phyloP scores from a whole-genome alignment of 2,329 filamentous ascomycete genomes.

The Atkinsonella hypoxylon region DNA sequence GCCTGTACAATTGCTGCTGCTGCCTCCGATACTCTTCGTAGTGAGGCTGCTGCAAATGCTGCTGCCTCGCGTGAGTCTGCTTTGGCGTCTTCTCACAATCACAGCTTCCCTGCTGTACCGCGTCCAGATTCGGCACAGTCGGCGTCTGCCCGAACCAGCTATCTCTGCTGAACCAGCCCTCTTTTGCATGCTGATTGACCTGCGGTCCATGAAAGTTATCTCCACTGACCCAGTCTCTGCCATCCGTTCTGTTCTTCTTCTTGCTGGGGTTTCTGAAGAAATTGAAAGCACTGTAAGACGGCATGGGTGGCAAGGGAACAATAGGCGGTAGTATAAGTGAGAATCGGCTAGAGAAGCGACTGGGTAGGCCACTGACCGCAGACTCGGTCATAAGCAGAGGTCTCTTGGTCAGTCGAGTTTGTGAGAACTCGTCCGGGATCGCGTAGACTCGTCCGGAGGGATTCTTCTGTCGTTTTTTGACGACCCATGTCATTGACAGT shows the following conservation, averaged over 20 bases:
- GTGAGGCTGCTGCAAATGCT: slow-evolving; percentile 1
- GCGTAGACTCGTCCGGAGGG: slow-evolving; percentile 17
- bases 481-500: slow-evolving; percentile 28
- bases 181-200: slow-evolving; percentile 16
- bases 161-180: slow-evolving; percentile 19
- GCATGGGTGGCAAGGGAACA: slow-evolving; percentile 19
- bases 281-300: slow-evolving; percentile 19
- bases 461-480: slow-evolving; percentile 14
- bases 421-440: slow-evolving; percentile 15
- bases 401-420: slow-evolving; percentile 20
- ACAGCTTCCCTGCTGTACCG: slow-evolving; percentile 12
- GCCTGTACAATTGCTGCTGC: background rate
- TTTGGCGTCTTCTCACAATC: slow-evolving; percentile 2
- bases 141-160: slow-evolving; percentile 23
- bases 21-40: slow-evolving; percentile 7
- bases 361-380: slow-evolving; percentile 8
- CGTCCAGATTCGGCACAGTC: slow-evolving; percentile 24
- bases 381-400: slow-evolving; percentile 12
- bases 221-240: slow-evolving; percentile 23
- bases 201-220: slow-evolving; percentile 37
- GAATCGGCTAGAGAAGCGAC: slow-evolving; percentile 17
- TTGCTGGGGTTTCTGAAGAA: slow-evolving; percentile 14
- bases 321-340: slow-evolving; percentile 19
- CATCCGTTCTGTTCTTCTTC: background rate
- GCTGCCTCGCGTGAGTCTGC: slow-evolving; percentile 2